Conservation (phyloP, 768 basidiomycete genomes). For the Gloeopeniophorella convolvens region DNA sequence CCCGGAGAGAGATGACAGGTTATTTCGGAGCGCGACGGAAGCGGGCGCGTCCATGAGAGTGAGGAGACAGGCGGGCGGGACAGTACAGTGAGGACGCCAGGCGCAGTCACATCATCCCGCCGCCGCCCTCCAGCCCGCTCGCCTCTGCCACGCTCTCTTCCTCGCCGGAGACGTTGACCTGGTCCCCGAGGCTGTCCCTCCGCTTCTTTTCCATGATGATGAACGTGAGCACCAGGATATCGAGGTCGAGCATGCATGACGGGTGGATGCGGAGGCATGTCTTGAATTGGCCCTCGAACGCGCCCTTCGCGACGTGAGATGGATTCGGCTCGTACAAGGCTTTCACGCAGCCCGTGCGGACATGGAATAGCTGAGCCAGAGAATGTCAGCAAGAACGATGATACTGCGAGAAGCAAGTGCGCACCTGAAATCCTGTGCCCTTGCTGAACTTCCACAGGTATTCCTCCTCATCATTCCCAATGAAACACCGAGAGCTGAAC, state of each 20-base stretch:
- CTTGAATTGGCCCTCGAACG: conserved; percentile 43
- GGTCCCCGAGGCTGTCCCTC: conserved; percentile 30
- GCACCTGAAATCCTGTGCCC: conserved; percentile 17
- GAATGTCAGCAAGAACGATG: neutral
- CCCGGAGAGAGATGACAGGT: too few relatives aligned
- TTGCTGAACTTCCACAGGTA: conserved; percentile 21
- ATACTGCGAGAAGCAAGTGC: neutral
- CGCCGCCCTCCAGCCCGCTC: conserved; percentile 24
- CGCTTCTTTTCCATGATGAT: conserved; percentile 51
- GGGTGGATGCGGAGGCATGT: conserved; percentile 42
- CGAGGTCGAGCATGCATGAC: conserved; percentile 38
- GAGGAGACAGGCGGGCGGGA: too few relatives aligned
- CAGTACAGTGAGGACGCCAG: too few relatives aligned
- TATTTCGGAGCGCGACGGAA: too few relatives aligned
- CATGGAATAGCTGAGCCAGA: conserved; percentile 14
- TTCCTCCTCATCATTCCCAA: conserved; percentile 20
- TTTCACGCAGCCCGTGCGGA: conserved; percentile 14
- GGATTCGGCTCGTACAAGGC: conserved; percentile 19
- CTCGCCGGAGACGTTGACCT: conserved; percentile 18
- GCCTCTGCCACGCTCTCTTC: conserved; percentile 22
- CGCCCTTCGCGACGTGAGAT: conserved; percentile 34
- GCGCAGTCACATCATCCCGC: conserved; percentile 8
- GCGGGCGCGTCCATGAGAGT: too few relatives aligned
- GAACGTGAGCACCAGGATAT: conserved; percentile 48
- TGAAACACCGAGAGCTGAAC: conserved; percentile 17